Base-by-base conservation (phyloP, 768 basidiomycete genomes). In the Gyrodon lividus region DNA sequence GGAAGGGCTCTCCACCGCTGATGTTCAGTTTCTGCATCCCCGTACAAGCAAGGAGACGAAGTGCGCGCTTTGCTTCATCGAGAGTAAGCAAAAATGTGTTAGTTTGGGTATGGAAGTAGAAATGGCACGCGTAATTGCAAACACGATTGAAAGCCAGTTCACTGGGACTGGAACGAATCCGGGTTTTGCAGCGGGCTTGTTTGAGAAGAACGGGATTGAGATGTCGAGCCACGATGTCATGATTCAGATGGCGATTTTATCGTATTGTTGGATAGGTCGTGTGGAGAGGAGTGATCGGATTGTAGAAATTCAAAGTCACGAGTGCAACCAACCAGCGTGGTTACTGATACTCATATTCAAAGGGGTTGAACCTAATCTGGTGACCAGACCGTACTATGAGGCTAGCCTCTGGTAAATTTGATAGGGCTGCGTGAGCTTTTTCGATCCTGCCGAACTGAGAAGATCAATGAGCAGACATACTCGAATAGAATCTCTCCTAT, bases 1-100 rank as follows among this genome's bases (percentile, higher is more conserved):
- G 61, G 43, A 68, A 73, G 5, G 68, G 69, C 20, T 70, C 63
- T 4, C 69, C 62, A 23, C 70, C 69, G 40, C 59, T 61, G 58
- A 70, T 69, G 56, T 69, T 66, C 24, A 69, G 61, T 47, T 71
- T 71, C 55, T 62, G 57, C 70, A 71, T 70, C 6, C 70, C 68
- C 0, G 60, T 62, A 2, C 59, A 52, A 5, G 59, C 57, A 28
- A 70, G 64, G 30, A 69, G 54, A 35, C 55, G 52, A 16, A 70
- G 66, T 1, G 63, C 70, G n/a, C 42, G 30, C 40, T 66, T 70
- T 1, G 60, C 69, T 16, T 71, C 51, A 1, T 69, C 63, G 13
- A 74, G 19, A 4, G 64, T 63, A 19, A 73, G 58, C 17, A 67
- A 62, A 20, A 49, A 53, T 6, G 58, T 30, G 22, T 64, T 66